Evolutionary conservation across 768 basidiomycete genomes (phyloP).

Genomic region (Sarcodon aspratus): DNA sequence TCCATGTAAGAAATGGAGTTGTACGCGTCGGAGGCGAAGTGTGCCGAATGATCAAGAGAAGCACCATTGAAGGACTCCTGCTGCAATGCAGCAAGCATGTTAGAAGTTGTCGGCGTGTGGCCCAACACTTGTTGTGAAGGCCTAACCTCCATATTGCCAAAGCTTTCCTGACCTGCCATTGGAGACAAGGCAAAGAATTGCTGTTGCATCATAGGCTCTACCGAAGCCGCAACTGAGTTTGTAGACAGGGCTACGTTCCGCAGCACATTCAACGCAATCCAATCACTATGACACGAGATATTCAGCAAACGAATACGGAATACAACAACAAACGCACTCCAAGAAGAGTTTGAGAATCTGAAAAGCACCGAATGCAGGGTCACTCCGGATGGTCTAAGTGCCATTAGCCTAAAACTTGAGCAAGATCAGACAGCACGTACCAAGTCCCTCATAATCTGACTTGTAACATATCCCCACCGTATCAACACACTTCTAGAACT

Average conservation of each 20-base stretch:
- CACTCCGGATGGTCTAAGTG: conserved; percentile 76
- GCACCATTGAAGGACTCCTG: conserved; percentile 62
- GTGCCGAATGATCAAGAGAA: conserved; percentile 46
- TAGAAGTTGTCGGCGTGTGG: conserved; percentile 80
- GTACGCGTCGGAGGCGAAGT: conserved; percentile 61
- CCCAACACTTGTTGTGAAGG: conserved; percentile 49
- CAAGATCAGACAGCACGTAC: conserved; percentile 29
- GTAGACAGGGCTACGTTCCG: conserved; percentile 81
- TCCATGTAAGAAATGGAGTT: conserved; percentile 71
- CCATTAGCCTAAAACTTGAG: not conserved
- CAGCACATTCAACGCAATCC: conserved; percentile 85
- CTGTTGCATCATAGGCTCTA: conserved; percentile 87
- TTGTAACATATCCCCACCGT: conserved; percentile 88
- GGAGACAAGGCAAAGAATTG: conserved; percentile 80
- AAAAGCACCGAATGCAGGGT: conserved; percentile 87
- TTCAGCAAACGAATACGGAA: conserved; percentile 9
- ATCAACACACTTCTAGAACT: conserved; percentile 82
- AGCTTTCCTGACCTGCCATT: conserved; percentile 82
- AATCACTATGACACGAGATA: conserved; percentile 44
- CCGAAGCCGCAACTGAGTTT: conserved; percentile 84
- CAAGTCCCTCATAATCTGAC: conserved; percentile 86
- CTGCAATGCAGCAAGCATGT: conserved; percentile 83
- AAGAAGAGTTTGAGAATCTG: conserved; percentile 87
- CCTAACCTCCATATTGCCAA: conserved; percentile 50
- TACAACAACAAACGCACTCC: conserved; percentile 43